These are phyloP conservation scores for Ophiostoma ips DNA, from an alignment of 2,329 filamentous ascomycete genomes.

Conservation along the genomic window DNA sequence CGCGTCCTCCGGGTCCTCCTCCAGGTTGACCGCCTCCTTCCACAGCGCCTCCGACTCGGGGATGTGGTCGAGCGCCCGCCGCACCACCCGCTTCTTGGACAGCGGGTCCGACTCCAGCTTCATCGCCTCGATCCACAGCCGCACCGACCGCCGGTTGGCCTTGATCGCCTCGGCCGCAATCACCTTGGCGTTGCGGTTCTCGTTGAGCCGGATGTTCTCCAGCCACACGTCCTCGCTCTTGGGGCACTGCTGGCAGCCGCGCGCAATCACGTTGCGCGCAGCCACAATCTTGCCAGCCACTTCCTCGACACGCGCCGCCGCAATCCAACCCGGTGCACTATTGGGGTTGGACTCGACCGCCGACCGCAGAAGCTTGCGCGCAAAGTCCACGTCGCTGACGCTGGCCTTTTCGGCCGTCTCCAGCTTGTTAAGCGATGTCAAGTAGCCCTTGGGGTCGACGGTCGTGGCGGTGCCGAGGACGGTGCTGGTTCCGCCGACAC, in stretches of 20 bases:
- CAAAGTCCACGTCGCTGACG: constrained; percentile 90
- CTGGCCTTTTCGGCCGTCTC: constrained; percentile 70
- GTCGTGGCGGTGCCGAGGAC: constrained; percentile 71
- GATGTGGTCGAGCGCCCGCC: constrained; percentile 82
- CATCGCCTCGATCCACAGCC: constrained; percentile 92
- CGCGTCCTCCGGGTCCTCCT: constrained; percentile 81
- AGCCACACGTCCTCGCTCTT: constrained; percentile 94
- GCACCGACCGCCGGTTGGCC: constrained; percentile 75
- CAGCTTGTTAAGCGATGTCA: constrained; percentile 78
- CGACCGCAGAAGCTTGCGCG: constrained; percentile 81
- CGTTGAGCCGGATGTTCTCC: constrained; percentile 87
- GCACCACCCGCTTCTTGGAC: constrained; percentile 83
- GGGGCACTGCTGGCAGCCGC: constrained; percentile 80
- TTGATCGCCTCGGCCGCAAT: constrained; percentile 90
- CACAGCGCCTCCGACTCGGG: constrained; percentile 93
- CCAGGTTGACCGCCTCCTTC: constrained; percentile 93
- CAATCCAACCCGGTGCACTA: constrained; percentile 91
- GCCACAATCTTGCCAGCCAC: constrained; percentile 82
- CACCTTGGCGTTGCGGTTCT: constrained; percentile 84
- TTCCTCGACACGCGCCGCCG: constrained; percentile 82
- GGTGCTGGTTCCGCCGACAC: constrained; percentile 46
- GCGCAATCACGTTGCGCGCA: constrained; percentile 73
- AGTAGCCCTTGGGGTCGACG: constrained; percentile 90
- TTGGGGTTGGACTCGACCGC: constrained; percentile 95
- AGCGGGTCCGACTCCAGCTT: constrained; percentile 69